Evolutionary conservation across 805 yeast genomes (phyloP).

Genomic region (Zygoascus ofunaensis): DNA sequence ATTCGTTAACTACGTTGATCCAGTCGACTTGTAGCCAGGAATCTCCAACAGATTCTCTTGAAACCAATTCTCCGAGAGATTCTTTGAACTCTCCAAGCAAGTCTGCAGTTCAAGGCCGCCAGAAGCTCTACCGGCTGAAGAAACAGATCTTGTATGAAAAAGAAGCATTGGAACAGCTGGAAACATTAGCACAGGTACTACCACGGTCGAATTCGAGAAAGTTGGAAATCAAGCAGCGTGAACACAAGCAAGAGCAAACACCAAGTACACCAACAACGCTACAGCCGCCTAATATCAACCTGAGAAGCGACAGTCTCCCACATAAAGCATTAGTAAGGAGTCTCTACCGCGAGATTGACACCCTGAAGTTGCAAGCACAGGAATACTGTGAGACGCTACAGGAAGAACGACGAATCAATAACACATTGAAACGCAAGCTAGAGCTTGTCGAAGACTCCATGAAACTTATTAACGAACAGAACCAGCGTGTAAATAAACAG

Average conservation of each 20-base stretch:
- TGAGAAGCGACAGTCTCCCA: not conserved
- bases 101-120: no score
- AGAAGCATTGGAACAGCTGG: constrained; percentile 26
- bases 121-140: constrained; percentile 18
- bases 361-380: constrained; percentile 42
- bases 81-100: no score
- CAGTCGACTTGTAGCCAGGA: no score
- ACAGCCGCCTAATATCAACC: not conserved
- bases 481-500: constrained; percentile 61
- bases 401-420: constrained; percentile 46
- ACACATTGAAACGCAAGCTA: constrained; percentile 27
- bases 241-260: no score
- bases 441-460: constrained; percentile 15
- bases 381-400: constrained; percentile 31
- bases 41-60: no score
- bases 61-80: no score
- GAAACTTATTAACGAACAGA: constrained; percentile 57
- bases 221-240: no score
- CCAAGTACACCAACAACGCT: no score
- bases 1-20: no score
- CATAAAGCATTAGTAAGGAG: constrained; percentile 25
- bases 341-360: constrained; percentile 43
- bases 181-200: constrained; percentile 17
- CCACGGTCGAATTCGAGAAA: no score
- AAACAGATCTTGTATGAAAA: constrained; percentile 23